Evolutionary conservation across 306 rosid species (phyloP).

Genomic region (Corylus avellana): DNA sequence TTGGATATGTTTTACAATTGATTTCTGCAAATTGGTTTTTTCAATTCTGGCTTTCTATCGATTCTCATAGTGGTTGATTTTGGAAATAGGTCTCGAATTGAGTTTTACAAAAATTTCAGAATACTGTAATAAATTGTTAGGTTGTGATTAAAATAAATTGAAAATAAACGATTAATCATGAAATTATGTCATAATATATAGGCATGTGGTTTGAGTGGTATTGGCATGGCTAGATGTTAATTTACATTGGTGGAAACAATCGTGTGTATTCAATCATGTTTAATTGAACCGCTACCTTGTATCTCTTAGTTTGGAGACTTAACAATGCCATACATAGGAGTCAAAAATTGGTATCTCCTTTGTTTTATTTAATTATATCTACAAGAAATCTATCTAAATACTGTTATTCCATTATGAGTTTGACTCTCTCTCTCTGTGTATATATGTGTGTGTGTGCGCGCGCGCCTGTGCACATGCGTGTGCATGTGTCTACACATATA

Average conservation of each 20-base stretch:
- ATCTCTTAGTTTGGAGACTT: background rate
- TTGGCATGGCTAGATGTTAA: background rate
- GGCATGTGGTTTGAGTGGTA: background rate
- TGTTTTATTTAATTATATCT: background rate
- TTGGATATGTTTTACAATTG: constrained; percentile 26
- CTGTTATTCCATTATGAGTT: too few relatives aligned
- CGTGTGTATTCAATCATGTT: too few relatives aligned
- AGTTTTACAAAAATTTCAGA: background rate
- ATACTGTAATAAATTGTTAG: background rate
- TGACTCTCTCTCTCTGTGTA: too few relatives aligned
- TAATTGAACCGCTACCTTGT: background rate
- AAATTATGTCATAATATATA: background rate
- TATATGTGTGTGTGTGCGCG: too few relatives aligned
- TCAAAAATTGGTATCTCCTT: background rate
- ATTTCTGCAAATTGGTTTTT: background rate
- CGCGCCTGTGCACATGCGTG: too few relatives aligned
- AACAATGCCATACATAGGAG: background rate
- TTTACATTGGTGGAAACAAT: background rate
- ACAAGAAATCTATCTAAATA: too few relatives aligned
- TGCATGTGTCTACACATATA: too few relatives aligned
- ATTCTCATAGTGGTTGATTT: background rate
- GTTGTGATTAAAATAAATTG: background rate
- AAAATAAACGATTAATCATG: background rate
- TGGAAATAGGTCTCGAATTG: background rate
- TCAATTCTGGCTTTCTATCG: background rate